phyloP scores from a whole-genome alignment of 345 rosid genomes.

The Dovyalis caffra region DNA sequence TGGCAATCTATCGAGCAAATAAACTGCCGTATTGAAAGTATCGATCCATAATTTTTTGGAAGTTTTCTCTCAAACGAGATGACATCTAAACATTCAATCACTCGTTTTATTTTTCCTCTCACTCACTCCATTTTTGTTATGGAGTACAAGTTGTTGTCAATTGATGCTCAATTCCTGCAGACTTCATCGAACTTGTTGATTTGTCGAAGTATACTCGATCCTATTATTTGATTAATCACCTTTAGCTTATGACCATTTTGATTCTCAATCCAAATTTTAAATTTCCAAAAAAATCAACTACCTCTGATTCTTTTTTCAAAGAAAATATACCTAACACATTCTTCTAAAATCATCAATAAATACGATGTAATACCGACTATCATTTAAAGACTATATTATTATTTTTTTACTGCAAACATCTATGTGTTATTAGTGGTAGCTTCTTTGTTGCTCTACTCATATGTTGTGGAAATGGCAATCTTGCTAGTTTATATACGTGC shows the following conservation, averaged over 20 bases:
- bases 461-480: too few relatives aligned
- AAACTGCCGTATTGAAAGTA: accelerated
- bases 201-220: neutral
- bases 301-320: neutral
- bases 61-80: neutral
- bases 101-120: neutral
- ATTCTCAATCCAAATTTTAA: neutral
- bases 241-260: neutral
- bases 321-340: neutral
- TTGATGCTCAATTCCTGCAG: neutral
- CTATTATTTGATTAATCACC: neutral
- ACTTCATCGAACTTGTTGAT: neutral
- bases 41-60: neutral
- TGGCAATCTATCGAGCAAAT: neutral
- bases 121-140: neutral
- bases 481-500: too few relatives aligned
- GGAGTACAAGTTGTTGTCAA: neutral
- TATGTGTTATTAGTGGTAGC: too few relatives aligned
- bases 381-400: neutral
- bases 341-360: neutral
- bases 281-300: neutral
- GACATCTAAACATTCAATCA: neutral
- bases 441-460: too few relatives aligned
- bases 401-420: too few relatives aligned
- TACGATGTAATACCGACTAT: neutral